A percentile compares a stretch with the other conserved stretches of the same genome.
Conservation (phyloP, 1,284 basidiomycete species). For the Veloporphyrellus conicus region DNA sequence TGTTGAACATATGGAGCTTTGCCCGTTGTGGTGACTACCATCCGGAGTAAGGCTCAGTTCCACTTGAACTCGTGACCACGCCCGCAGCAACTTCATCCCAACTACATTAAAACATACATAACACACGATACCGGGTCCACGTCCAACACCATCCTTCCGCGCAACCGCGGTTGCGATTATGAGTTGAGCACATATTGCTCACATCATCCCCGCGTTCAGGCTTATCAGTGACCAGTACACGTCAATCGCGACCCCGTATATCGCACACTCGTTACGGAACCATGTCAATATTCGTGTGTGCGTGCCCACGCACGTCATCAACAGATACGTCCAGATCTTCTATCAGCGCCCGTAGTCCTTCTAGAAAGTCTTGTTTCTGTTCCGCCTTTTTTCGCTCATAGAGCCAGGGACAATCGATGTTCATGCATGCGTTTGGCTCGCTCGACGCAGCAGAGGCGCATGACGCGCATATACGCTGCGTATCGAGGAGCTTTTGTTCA, state of each 20-base stretch:
- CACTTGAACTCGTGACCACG: no score
- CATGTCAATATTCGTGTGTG: background rate
- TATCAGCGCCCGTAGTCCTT: slow-evolving; percentile 35
- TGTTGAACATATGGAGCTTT: no score
- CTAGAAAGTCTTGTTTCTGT: slow-evolving; percentile 49
- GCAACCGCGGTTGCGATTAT: no score
- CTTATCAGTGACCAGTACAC: no score
- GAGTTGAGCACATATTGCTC: no score
- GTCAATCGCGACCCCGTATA: background rate
- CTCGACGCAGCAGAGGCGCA: slow-evolving; percentile 56
- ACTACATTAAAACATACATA: no score
- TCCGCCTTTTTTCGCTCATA: slow-evolving; percentile 70
- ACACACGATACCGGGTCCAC: no score
- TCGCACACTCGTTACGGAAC: slow-evolving; percentile 3
- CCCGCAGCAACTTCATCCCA: no score
- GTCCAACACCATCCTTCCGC: no score
- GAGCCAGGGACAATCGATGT: slow-evolving; percentile 80
- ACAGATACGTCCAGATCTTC: slow-evolving; percentile 24
- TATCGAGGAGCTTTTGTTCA: slow-evolving; percentile 53
- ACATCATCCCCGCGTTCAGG: no score
- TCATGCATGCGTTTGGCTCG: slow-evolving; percentile 72
- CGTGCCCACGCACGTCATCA: background rate
- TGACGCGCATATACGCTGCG: slow-evolving; percentile 66
- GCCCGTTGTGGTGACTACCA: no score
- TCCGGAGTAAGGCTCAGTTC: no score